A percentile compares a stretch with the other conserved stretches of the same genome.
phyloP scores from a whole-genome alignment of 257 asterid species.

The Solanum appendiculatum region DNA sequence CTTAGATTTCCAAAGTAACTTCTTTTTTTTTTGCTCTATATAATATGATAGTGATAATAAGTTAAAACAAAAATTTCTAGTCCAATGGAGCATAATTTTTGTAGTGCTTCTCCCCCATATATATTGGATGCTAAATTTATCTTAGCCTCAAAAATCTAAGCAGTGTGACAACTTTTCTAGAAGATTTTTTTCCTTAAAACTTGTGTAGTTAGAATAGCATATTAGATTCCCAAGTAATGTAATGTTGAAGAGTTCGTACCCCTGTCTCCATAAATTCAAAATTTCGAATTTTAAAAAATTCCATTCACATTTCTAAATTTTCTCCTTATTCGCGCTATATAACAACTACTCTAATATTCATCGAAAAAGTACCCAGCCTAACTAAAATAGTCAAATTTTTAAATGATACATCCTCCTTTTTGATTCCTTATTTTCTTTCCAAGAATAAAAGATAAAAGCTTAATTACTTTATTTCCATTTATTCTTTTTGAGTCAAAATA shows the following conservation, averaged over 20 bases:
- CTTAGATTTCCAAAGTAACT: not conserved
- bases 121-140: not conserved
- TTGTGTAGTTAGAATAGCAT: not conserved
- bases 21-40: not conserved
- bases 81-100: not conserved
- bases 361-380: not conserved
- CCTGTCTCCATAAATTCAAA: not conserved
- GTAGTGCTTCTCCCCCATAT: not conserved
- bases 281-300: not conserved
- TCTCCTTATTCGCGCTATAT: not conserved
- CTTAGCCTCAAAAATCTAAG: not conserved
- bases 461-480: not conserved
- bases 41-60: not conserved
- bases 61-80: not conserved
- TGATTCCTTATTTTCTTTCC: not conserved
- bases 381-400: not conserved
- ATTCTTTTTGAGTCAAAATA: not conserved
- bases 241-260: not conserved
- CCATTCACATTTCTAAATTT: not conserved
- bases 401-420: not conserved
- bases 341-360: not conserved
- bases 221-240: not conserved
- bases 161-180: not conserved
- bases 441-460: not conserved
- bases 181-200: not conserved